Evolutionary conservation across 345 rosid species (phyloP), one percentile per base, ranked within the genome.

Genomic region (Sisymbrium irio): DNA sequence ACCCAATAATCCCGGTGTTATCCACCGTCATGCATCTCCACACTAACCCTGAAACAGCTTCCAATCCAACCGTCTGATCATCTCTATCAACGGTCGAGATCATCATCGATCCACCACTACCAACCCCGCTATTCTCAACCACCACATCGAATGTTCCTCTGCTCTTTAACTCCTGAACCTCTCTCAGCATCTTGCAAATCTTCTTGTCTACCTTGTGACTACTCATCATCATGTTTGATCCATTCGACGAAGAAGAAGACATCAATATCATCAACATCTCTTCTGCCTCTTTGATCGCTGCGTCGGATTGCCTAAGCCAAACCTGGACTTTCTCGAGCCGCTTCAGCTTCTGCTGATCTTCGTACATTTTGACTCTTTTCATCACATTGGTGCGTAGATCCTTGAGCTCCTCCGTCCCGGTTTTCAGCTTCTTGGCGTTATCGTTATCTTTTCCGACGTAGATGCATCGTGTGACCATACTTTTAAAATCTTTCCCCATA

Each of bases 401-500:
- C 59, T 14, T 69, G 49, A 81, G 72, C 53, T 76, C 75, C 32
- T 78, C 81, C 3, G 78, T 61, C 0, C 51, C 61, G 18, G 46
- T 51, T 28, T 62, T 67, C 17, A 78, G 68, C 59, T 72, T 73
- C 74, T 67, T 68, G 17, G 41, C 59, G 62, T 73, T 62, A 36
- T 73, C 74, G 71, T 73, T 71, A 17, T 71, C 80, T 58, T 65
- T 77, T 22, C 51, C 58, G 7, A 77, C 80, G 80, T 77, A 71
- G 59, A 77, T 77, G 68, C 80, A 77, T 25, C 80, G 37, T 59
- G 80, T 71, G n/a, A 77, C 73, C 77, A 77, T 71, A 44, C 77
- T 71, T 67, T 77, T 77, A 42, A 77, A 66, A 59, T 72, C 77
- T 77, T 77, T 77, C 51, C 80, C 80, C 80, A 77, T 77, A 15